phyloP scores from a whole-genome alignment of 441 rosid genomes.

The Manihot esculenta region DNA sequence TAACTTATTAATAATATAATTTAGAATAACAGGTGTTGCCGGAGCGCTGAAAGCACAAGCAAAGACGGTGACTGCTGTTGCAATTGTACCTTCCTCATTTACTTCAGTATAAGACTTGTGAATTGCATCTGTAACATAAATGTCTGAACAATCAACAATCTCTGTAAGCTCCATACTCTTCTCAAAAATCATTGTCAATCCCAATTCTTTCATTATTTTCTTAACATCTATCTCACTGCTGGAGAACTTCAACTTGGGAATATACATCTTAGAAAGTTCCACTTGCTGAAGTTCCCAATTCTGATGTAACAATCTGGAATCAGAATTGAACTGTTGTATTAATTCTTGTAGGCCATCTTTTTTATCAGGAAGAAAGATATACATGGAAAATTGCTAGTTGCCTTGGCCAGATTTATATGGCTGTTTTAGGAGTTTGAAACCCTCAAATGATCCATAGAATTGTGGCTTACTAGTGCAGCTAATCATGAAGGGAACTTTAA shows the following conservation, averaged over 20 bases:
- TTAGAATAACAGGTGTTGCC: too few species aligned
- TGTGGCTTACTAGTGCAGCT: neutral
- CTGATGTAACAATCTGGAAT: neutral
- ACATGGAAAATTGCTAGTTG: neutral
- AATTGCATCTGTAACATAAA: neutral
- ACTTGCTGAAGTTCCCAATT: neutral
- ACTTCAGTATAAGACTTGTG: neutral
- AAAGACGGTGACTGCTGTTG: neutral
- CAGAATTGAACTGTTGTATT: neutral
- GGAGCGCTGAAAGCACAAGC: too few species aligned
- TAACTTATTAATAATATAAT: too few species aligned
- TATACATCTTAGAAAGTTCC: neutral
- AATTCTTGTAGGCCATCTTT: neutral
- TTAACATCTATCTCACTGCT: conserved; percentile 18
- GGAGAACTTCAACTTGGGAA: conserved; percentile 29
- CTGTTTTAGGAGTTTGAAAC: neutral
- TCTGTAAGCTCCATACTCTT: conserved; percentile 9
- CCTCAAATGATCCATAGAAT: conserved; percentile 2
- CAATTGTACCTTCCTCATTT: neutral
- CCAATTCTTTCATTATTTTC: conserved; percentile 12
- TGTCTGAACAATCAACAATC: neutral
- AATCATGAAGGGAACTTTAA: conserved; percentile 28
- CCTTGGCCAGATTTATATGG: neutral
- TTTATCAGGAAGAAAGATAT: conserved; percentile 12
- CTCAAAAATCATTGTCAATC: conserved; percentile 11